phyloP scores from a whole-genome alignment of 2,329 filamentous ascomycete genomes.

The Cladosporium phlei region DNA sequence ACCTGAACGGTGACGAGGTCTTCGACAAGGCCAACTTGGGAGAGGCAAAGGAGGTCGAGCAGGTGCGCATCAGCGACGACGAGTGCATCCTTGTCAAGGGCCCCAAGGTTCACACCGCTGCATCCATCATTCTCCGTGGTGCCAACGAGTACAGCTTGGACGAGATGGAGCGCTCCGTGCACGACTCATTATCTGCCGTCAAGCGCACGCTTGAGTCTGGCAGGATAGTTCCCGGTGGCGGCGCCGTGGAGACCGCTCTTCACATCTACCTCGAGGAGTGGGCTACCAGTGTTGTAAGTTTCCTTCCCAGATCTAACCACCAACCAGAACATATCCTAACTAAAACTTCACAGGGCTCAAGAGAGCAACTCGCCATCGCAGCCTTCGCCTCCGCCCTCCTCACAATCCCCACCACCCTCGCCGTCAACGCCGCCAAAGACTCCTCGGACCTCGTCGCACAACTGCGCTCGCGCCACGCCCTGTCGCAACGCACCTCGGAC shows the following conservation, averaged over 20 bases:
- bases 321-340: conserved; percentile 14
- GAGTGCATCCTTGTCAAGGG: conserved; percentile 97
- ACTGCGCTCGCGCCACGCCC: conserved; percentile 85
- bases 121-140: conserved; percentile 91
- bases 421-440: conserved; percentile 95
- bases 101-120: conserved; percentile 88
- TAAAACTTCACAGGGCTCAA: conserved; percentile 57
- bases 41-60: conserved; percentile 89
- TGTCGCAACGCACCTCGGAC: conserved; percentile 89
- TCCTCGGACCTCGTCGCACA: conserved; percentile 92
- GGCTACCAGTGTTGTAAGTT: conserved; percentile 79
- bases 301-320: no score
- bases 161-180: conserved; percentile 98
- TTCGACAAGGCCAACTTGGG: conserved; percentile 89
- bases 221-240: conserved; percentile 92
- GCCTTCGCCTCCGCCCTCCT: conserved; percentile 95
- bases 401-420: conserved; percentile 90
- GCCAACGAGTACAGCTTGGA: conserved; percentile 95
- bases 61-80: conserved; percentile 97
- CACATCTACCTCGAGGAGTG: conserved; percentile 99
- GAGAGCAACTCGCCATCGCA: conserved; percentile 95
- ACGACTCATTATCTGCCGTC: conserved; percentile 93
- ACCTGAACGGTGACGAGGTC: conserved; percentile 94
- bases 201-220: conserved; percentile 97
- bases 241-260: conserved; percentile 95